A percentile compares a stretch with the other conserved stretches of the same genome.
phyloP scores from a whole-genome alignment of 345 rosid species.

The Durio zibethinus region DNA sequence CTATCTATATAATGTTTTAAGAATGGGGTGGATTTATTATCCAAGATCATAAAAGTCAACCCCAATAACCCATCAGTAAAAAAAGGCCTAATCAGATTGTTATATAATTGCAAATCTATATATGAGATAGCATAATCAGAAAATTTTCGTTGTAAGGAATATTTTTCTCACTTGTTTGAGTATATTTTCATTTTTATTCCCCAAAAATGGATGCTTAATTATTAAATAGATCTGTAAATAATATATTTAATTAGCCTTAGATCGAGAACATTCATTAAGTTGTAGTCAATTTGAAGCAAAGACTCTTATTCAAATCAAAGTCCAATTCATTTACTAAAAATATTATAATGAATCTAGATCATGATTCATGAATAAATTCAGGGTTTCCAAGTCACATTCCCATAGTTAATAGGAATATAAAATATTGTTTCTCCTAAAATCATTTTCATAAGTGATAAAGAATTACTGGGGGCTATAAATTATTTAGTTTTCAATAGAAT shows the following conservation, averaged over 20 bases:
- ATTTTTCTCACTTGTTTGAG: not conserved
- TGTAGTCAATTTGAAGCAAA: not conserved
- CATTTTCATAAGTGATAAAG: not conserved
- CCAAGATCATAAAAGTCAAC: no score
- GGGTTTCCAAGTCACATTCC: not conserved
- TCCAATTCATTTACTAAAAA: not conserved
- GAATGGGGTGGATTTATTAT: no score
- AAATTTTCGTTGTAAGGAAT: not conserved
- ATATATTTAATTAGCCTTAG: not conserved
- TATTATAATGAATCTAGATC: no score
- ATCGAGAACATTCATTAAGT: conserved; percentile 3
- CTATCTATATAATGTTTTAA: no score
- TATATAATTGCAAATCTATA: not conserved
- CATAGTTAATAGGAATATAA: not conserved
- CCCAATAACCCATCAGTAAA: not conserved
- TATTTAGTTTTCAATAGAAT: not conserved
- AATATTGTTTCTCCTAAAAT: not conserved
- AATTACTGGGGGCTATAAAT: not conserved
- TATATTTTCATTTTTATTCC: not conserved
- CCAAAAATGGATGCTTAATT: not conserved
- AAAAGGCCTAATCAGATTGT: not conserved
- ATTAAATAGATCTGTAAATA: not conserved
- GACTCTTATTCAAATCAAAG: not conserved
- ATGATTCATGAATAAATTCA: not conserved
- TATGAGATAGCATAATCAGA: not conserved